phyloP scores from a whole-genome alignment of 352 stramenopile species.

The Phytopythium aichiense region DNA sequence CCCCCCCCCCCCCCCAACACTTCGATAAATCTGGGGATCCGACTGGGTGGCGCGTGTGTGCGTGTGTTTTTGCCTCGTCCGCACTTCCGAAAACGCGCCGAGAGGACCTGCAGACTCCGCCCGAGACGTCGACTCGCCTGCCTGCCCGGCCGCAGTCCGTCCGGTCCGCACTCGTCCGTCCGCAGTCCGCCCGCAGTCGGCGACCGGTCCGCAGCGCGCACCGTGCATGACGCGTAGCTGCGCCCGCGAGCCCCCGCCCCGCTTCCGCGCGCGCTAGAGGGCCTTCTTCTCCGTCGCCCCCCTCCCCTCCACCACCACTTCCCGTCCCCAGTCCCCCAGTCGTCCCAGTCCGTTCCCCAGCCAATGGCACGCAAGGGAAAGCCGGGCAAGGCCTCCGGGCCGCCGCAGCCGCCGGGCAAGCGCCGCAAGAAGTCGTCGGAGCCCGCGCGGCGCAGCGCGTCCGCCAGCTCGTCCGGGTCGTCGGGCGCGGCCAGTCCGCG shows the following conservation, averaged over 20 bases:
- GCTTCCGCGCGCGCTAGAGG: not conserved
- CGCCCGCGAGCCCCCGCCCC: not conserved
- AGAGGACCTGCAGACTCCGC: not conserved
- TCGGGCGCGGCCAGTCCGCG: slow-evolving; percentile 12
- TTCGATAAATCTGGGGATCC: slow-evolving; percentile 10
- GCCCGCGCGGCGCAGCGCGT: slow-evolving; percentile 8
- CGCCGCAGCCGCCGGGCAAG: slow-evolving; percentile 17
- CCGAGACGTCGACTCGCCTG: not conserved
- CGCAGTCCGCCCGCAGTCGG: no score
- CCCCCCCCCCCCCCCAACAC: not conserved
- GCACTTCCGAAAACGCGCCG: slow-evolving; percentile 18
- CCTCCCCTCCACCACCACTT: not conserved
- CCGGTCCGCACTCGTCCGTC: not conserved
- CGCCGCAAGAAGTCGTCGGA: slow-evolving; percentile 21
- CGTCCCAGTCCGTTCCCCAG: not conserved
- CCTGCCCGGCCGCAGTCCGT: not conserved
- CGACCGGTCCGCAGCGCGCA: not conserved
- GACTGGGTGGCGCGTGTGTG: slow-evolving; percentile 1
- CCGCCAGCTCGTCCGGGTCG: slow-evolving; percentile 10
- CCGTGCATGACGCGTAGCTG: slow-evolving; percentile 3
- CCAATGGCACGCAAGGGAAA: slow-evolving; percentile 9
- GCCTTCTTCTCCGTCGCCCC: not conserved
- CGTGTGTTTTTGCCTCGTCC: not conserved
- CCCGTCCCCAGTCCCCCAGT: not conserved
- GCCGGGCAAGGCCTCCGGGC: not conserved